Evolutionary conservation across 83 land plant genomes (phyloP).

Genomic region (Larix sibirica): DNA sequence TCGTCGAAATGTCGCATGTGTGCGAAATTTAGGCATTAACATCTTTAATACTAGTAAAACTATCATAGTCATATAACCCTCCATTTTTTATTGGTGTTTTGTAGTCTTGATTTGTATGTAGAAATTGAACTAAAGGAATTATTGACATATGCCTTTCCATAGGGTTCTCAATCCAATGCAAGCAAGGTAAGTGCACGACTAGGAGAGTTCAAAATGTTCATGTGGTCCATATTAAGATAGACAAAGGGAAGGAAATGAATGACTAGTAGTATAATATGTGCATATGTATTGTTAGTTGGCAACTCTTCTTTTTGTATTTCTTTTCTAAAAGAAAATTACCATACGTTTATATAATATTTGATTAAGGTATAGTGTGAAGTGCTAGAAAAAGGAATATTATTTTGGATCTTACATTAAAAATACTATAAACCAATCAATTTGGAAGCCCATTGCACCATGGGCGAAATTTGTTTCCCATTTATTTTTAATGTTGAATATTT

Average conservation of each 20-base stretch:
- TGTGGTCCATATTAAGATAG: background rate
- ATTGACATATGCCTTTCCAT: conserved; percentile 55
- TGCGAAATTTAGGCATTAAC: no score
- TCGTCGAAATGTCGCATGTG: no score
- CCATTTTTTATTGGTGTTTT: no score
- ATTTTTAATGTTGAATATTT: background rate
- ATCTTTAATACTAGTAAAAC: no score
- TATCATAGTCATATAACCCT: no score
- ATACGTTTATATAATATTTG: no score
- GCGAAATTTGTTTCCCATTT: background rate
- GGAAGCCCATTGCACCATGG: background rate
- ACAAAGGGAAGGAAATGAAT: background rate
- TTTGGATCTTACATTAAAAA: background rate
- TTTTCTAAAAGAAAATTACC: no score
- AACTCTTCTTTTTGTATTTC: background rate
- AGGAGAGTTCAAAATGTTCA: background rate
- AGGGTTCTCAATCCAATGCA: conserved; percentile 55
- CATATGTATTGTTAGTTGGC: background rate
- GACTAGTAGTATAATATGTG: background rate
- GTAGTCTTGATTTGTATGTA: no score
- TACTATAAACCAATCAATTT: background rate
- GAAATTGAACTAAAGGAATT: conserved; percentile 52
- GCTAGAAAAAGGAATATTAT: no score
- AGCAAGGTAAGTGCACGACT: conserved; percentile 38
- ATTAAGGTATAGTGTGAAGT: no score